Conservation (phyloP, 805 yeast species). For the Saccharomycopsis javanensis region DNA sequence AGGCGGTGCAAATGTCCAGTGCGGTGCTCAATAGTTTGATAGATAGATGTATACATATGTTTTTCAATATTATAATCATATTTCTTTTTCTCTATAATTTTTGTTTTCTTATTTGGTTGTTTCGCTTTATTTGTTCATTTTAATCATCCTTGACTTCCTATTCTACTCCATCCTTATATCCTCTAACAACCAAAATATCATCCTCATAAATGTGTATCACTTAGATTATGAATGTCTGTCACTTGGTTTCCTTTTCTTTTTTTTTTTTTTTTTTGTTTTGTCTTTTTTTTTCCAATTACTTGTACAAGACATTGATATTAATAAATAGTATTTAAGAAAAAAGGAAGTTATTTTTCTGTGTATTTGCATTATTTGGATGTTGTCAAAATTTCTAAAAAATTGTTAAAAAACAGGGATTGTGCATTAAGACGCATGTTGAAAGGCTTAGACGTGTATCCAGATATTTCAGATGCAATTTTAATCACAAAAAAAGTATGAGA, state of each 20-base stretch:
- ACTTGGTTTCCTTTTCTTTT: no score
- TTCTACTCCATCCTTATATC: no score
- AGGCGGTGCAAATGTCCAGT: conserved; percentile 69
- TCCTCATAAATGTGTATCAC: no score
- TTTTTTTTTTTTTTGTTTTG: no score
- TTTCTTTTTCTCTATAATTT: background rate
- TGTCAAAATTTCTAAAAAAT: background rate
- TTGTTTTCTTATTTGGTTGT: background rate
- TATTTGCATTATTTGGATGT: background rate
- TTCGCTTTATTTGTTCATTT: background rate
- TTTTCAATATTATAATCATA: background rate
- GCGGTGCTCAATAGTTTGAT: conserved; percentile 68
- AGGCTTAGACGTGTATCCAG: background rate
- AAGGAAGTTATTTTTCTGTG: no score
- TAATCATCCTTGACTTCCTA: no score
- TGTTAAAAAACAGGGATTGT: background rate
- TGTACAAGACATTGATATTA: no score
- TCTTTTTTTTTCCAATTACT: no score
- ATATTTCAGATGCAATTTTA: background rate
- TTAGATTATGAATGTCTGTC: no score
- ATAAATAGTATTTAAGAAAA: background rate
- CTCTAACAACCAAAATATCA: no score
- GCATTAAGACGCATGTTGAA: background rate
- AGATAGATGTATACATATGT: background rate
- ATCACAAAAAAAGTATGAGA: background rate